Evolutionary conservation across 306 rosid genomes (phyloP), one percentile per base, ranked within the genome.

Genomic region (Phaseolus lunatus): DNA sequence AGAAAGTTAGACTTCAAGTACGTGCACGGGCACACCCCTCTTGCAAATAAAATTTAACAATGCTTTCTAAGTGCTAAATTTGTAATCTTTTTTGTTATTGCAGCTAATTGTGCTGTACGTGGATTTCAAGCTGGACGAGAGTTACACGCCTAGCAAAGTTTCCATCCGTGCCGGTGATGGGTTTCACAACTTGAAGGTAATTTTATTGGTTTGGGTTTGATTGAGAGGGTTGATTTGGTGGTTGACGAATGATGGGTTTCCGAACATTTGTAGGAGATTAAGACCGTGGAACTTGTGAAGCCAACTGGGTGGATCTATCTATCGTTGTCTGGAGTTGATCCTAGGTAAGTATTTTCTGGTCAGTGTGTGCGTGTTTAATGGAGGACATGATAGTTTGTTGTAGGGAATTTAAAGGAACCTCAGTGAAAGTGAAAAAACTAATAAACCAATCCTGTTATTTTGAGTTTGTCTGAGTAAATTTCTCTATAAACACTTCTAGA

Each of bases 121-220:
- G 81, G 96, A 95, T 87, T 90, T 92, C 89, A 92, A 95, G 89
- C 90, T 87, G 48, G 98, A 95, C 9, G 98, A 95, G 81, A 95
- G 98, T 89, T 95, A 95, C 67, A 95, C 98, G 9, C 97, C 96
- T 0, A 88, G 96, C 56, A 92, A 90, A 84, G 71, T 95, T 33
- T 90, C 96, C 20, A 88, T 95, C 6, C 96, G 97, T 0, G 92
- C 96, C 0, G 96, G 98, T 24, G 98, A 90, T 64, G 98, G 97
- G 43, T 95, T 95, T 75, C 98, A 95, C 85, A 95, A 92, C 80
- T 77, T 95, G 83, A 95, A 90, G 93, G 97, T 94, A 27, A 11
- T 53, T 49, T 59, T 72, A 3, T 23, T 62, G 45, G 23, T 31
- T 62, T 31, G 68, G 11, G 37, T 52, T 45, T 43, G 22, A 15